Evolutionary conservation across 2,329 filamentous ascomycete genomes (phyloP).

Genomic region (Dryadomyces quercivorus): DNA sequence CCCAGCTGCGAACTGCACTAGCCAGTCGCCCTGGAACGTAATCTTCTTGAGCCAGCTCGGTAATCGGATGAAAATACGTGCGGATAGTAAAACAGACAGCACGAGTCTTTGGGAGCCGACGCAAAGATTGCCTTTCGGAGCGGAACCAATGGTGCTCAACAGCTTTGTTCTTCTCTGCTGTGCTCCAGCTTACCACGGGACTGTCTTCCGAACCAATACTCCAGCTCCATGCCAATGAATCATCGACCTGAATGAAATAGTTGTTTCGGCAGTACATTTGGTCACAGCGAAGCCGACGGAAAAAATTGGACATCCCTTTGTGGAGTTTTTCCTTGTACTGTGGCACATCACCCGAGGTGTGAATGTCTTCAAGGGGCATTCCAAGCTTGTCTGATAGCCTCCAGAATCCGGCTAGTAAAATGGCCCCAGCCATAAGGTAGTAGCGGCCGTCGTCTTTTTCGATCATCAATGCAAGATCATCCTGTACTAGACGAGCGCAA

Average conservation of each 20-base stretch:
- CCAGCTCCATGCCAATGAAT: constrained; percentile 60
- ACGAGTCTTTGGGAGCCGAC: constrained; percentile 45
- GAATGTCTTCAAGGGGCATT: constrained; percentile 68
- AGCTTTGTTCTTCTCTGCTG: constrained; percentile 60
- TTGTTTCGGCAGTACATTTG: constrained; percentile 58
- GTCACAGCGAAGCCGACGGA: constrained; percentile 56
- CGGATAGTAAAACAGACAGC: constrained; percentile 63
- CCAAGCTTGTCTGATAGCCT: constrained; percentile 68
- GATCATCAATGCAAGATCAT: constrained; percentile 77
- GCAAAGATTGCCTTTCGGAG: constrained; percentile 60
- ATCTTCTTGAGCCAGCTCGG: constrained; percentile 54
- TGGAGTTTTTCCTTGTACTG: constrained; percentile 60
- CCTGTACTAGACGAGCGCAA: constrained; percentile 60
- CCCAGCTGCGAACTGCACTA: constrained; percentile 71
- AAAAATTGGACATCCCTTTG: constrained; percentile 72
- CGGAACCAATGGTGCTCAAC: constrained; percentile 67
- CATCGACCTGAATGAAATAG: constrained; percentile 83
- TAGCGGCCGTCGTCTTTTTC: constrained; percentile 66
- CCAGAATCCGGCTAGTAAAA: constrained; percentile 76
- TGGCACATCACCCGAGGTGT: constrained; percentile 65
- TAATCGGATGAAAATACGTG: constrained; percentile 67
- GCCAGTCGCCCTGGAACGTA: constrained; percentile 70
- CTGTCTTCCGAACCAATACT: constrained; percentile 66
- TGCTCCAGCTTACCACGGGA: constrained; percentile 55
- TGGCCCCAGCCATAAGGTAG: constrained; percentile 64